Base-by-base conservation (phyloP, 169 alveolate species). In the Haemoproteus tartakovskyi region DNA sequence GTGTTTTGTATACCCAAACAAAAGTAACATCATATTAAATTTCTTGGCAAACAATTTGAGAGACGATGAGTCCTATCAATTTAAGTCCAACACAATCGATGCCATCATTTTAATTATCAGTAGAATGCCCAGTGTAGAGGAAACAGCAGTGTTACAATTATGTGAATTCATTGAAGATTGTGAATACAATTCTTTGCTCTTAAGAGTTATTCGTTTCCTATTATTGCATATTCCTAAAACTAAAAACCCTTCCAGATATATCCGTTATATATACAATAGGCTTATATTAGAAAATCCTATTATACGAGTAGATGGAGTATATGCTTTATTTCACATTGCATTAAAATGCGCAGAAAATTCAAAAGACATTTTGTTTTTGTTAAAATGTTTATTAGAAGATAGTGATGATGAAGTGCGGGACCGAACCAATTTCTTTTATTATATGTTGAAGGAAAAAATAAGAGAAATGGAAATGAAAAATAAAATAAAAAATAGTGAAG, bases 161-260 rank as follows among this genome's bases (percentile, higher is more conserved):
- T 97, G 99, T 60, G 99, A 97, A 87, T 95, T 95, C 79, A 97
- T 96, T 26, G 99, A 96, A 87, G 99, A 97, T 86, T 97, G 99
- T 63, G 98, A 95, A 64, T 95, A 93, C 87, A 95, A 96, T 18
- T 90, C 91, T 37, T 82, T 97, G 6, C 88, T 80, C 51, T 83
- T 87, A 4, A 85, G 93, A 79, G 94, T 95, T 16, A 84, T 96
- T 38, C 81, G 93, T 87, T 92, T 94, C 79, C 86, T 96, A 22
- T 96, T 97, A 14, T 92, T 93, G 37, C 92, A 93, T 64, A 94
- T 96, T 18, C 98, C 98, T 4, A 85, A 91, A 52, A 86, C 98
- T 1, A 56, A 86, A 38, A 88, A 92, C 33, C 98, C 99, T 18
- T 87, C 96, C 16, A 91, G 93, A 80, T 94, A 89, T 87, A 92